A percentile compares a stretch with the other conserved stretches of the same genome.
Evolutionary conservation across 129 eudicot genomes (phyloP).

Genomic region (Logfia minima): DNA sequence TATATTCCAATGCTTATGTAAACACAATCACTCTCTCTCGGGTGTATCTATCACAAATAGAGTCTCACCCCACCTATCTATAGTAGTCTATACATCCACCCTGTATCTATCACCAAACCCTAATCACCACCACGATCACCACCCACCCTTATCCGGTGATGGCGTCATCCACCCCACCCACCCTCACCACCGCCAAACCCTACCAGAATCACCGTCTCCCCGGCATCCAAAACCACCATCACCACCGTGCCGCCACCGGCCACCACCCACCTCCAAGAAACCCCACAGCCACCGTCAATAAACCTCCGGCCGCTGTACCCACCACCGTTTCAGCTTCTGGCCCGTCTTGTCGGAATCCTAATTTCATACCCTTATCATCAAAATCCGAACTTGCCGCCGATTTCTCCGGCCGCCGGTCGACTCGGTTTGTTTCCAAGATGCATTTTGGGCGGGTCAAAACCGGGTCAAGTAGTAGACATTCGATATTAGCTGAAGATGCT

Average conservation of each 20-base stretch:
- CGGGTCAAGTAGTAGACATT: slow-evolving; percentile 55
- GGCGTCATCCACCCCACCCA: slow-evolving; percentile 92
- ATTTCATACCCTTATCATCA: slow-evolving; percentile 36
- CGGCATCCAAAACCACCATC: slow-evolving; percentile 38
- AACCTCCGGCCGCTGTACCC: slow-evolving; percentile 29
- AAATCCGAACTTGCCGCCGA: slow-evolving; percentile 67
- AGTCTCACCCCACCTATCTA: slow-evolving; percentile 11
- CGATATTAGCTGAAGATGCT: slow-evolving; percentile 66
- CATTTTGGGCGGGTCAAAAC: slow-evolving; percentile 81
- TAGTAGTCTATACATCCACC: neutral
- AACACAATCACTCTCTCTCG: neutral
- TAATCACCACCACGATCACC: slow-evolving; percentile 12
- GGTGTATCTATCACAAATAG: too few relatives aligned
- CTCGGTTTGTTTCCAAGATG: slow-evolving; percentile 86
- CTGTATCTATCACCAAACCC: slow-evolving; percentile 23
- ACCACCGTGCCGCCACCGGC: slow-evolving; percentile 34
- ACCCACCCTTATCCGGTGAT: slow-evolving; percentile 26
- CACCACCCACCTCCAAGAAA: slow-evolving; percentile 41
- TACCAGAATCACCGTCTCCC: slow-evolving; percentile 60
- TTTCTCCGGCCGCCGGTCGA: slow-evolving; percentile 78
- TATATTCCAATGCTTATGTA: neutral
- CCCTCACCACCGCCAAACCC: slow-evolving; percentile 76
- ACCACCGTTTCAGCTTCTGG: slow-evolving; percentile 30
- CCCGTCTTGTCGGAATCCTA: slow-evolving; percentile 32
- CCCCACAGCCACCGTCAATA: slow-evolving; percentile 27